These are phyloP conservation scores for Beauveria rudraprayagi DNA, from an alignment of 2,329 filamentous ascomycete species.

Conservation along the genomic window DNA sequence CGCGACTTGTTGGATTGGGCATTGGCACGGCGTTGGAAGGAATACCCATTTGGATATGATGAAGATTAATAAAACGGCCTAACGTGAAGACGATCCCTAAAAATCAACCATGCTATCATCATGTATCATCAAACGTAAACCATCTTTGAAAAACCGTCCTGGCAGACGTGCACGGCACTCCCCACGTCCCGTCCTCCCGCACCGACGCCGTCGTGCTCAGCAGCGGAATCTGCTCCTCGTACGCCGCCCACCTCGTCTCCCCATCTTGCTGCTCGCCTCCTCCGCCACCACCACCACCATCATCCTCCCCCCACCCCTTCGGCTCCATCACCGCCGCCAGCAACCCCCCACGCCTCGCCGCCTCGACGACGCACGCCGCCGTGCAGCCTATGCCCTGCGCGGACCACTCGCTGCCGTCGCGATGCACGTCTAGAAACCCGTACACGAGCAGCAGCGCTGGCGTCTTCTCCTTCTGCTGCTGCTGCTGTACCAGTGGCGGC, in stretches of 20 bases:
- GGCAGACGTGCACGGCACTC: slow-evolving; percentile 50
- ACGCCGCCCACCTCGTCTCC: slow-evolving; percentile 5
- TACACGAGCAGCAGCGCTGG: slow-evolving; percentile 46
- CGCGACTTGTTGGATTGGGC: not conserved
- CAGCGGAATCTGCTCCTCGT: slow-evolving; percentile 50
- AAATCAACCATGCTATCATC: not conserved
- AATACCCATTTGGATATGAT: slow-evolving; percentile 1
- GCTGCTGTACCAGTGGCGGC: slow-evolving; percentile 24
- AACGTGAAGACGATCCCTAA: too few relatives aligned
- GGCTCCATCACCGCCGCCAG: slow-evolving; percentile 42
- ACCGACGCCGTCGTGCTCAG: slow-evolving; percentile 46
- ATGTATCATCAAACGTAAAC: slow-evolving; percentile 37
- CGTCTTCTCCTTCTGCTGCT: slow-evolving; percentile 21
- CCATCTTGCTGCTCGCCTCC: not conserved
- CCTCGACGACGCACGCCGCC: slow-evolving; percentile 55
- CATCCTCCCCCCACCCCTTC: slow-evolving; percentile 20
- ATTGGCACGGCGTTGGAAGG: slow-evolving; percentile 4
- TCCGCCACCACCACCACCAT: not conserved
- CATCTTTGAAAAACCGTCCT: slow-evolving; percentile 53
- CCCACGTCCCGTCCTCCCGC: slow-evolving; percentile 46
- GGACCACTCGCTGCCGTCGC: slow-evolving; percentile 64
- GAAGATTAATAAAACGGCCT: not conserved
- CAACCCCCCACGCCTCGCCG: slow-evolving; percentile 39
- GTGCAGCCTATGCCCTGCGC: slow-evolving; percentile 62
- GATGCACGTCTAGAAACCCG: slow-evolving; percentile 57